These are phyloP conservation scores for Logfia minima DNA, from an alignment of 129 eudicot species.

Conservation along the genomic window DNA sequence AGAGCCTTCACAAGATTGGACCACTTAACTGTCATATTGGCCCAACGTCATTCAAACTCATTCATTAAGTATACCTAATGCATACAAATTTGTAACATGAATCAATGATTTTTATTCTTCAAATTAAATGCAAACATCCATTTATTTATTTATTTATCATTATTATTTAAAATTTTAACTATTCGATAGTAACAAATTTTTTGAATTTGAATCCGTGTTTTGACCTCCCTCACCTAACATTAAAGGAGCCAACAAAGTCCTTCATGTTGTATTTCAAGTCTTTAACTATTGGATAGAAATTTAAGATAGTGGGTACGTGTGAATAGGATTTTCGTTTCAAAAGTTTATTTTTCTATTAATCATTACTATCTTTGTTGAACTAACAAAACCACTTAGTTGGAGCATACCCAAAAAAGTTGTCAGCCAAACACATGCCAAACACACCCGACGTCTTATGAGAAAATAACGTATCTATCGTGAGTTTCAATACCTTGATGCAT, in stretches of 20 bases:
- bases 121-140: neutral
- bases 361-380: no score
- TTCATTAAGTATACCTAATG: slow-evolving; percentile 4
- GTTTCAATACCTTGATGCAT: neutral
- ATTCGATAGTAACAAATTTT: neutral
- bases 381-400: no score
- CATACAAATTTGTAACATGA: neutral
- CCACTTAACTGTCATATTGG: slow-evolving; percentile 14
- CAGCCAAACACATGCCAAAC: no score
- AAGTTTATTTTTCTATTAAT: neutral
- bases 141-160: neutral
- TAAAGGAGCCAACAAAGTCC: neutral
- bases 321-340: neutral
- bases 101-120: slow-evolving; percentile 8
- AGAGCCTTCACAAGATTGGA: neutral
- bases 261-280: neutral
- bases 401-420: no score
- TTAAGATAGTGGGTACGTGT: neutral
- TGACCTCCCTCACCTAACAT: neutral
- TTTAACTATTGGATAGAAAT: neutral
- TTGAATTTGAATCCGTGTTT: neutral
- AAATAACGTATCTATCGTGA: neutral
- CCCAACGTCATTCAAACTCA: slow-evolving; percentile 6
- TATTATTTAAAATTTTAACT: no score
- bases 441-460: neutral